These are phyloP conservation scores for Nyctanthes arbortristis DNA, from an alignment of 257 asterid genomes.

Conservation along the genomic window DNA sequence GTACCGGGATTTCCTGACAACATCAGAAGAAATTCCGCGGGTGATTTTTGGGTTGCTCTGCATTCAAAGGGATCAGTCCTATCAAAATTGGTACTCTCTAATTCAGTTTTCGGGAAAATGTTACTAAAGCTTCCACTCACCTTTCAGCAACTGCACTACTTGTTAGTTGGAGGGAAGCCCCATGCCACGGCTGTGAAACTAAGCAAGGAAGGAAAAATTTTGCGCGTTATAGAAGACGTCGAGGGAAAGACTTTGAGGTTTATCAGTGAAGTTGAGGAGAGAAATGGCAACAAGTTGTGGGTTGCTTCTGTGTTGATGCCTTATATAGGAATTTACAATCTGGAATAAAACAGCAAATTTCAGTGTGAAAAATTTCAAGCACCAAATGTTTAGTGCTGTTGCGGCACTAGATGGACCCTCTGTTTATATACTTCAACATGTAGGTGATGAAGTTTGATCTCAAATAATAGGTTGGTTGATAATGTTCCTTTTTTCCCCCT, in stretches of 20 bases:
- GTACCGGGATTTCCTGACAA: constrained; percentile 74
- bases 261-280: constrained; percentile 75
- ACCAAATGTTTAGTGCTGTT: no score
- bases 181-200: constrained; percentile 66
- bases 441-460: no score
- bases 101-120: constrained; percentile 44
- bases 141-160: constrained; percentile 56
- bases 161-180: constrained; percentile 60
- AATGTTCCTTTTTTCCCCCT: no score
- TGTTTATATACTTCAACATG: no score
- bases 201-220: constrained; percentile 47
- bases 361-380: no score
- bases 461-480: no score
- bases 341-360: constrained; percentile 16
- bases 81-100: constrained; percentile 31
- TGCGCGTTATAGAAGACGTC: constrained; percentile 61
- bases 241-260: constrained; percentile 57
- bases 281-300: constrained; percentile 65
- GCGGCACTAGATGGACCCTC: no score
- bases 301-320: constrained; percentile 66
- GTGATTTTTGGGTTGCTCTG: constrained; percentile 75
- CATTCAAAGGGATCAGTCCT: constrained; percentile 46
- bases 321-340: constrained; percentile 45
- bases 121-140: constrained; percentile 49
- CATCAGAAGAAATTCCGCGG: constrained; percentile 55